phyloP scores from a whole-genome alignment of 2,329 filamentous ascomycete species.

The Trichoderma sp. region DNA sequence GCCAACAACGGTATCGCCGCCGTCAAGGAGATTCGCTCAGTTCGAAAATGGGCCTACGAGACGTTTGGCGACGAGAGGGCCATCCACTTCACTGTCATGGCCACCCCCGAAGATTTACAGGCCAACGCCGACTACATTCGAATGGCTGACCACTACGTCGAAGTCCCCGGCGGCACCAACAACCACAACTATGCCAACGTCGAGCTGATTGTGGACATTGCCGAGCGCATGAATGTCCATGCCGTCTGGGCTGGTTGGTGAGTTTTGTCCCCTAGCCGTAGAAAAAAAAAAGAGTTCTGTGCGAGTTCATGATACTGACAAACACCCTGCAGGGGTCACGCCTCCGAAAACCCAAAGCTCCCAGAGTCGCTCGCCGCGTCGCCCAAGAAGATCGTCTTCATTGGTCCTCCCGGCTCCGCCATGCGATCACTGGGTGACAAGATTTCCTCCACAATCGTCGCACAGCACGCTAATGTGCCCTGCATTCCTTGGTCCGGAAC shows the following conservation, averaged over 20 bases:
- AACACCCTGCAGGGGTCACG: slow-evolving; percentile 72
- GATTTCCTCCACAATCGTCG: slow-evolving; percentile 98
- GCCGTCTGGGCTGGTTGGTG: slow-evolving; percentile 99
- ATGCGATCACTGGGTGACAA: slow-evolving; percentile 99
- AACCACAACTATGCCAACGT: slow-evolving; percentile 99
- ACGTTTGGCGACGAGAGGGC: slow-evolving; percentile 97
- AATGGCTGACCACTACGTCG: slow-evolving; percentile 99
- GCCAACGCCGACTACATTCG: slow-evolving; percentile 99
- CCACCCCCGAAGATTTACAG: slow-evolving; percentile 93
- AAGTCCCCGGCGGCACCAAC: slow-evolving; percentile 97
- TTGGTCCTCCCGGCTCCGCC: slow-evolving; percentile 93
- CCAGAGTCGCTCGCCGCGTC: slow-evolving; percentile 95
- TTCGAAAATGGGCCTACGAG: slow-evolving; percentile 99
- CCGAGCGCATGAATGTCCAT: slow-evolving; percentile 97
- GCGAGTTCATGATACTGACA: slow-evolving; percentile 5
- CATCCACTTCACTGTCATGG: slow-evolving; percentile 99
- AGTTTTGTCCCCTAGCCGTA: slow-evolving; percentile 41
- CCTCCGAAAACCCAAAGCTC: slow-evolving; percentile 97
- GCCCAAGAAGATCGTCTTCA: slow-evolving; percentile 98
- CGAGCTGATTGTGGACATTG: slow-evolving; percentile 97
- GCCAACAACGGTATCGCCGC: slow-evolving; percentile 99
- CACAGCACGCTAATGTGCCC: slow-evolving; percentile 92
- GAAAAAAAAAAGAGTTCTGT: background rate
- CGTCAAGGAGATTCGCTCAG: slow-evolving; percentile 98
- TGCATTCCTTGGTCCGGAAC: slow-evolving; percentile 99